Conservation (phyloP, 2,329 filamentous ascomycete genomes). For the Pestalotiopsis sp. region DNA sequence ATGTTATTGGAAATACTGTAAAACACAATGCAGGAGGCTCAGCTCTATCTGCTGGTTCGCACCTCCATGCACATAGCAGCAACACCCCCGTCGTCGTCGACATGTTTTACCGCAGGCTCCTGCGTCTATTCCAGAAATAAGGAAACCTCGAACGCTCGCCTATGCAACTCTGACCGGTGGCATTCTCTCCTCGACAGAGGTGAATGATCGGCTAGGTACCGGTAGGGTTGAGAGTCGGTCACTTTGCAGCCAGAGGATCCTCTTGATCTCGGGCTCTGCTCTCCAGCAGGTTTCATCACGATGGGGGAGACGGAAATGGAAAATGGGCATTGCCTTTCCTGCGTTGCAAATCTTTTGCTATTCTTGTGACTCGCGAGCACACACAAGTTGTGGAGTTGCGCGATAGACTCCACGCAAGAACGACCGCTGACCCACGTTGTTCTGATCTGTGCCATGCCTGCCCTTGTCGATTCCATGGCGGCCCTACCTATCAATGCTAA, state of each 20-base stretch:
- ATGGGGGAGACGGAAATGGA: neutral
- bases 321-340: neutral
- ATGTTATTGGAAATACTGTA: neutral
- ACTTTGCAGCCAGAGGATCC: neutral
- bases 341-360: neutral
- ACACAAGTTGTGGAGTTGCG: neutral
- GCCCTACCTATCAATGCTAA: neutral
- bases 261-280: neutral
- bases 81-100: neutral
- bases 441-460: neutral
- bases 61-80: neutral
- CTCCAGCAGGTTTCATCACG: neutral
- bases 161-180: neutral
- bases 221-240: neutral
- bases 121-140: slow-evolving; percentile 2
- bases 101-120: slow-evolving; percentile 1
- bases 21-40: neutral
- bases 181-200: neutral
- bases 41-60: neutral
- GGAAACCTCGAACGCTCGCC: neutral
- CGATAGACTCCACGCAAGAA: neutral
- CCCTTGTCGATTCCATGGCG: neutral
- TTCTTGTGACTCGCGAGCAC: neutral
- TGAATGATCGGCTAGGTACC: neutral
- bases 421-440: neutral